Evolutionary conservation across 164 flowering plant species (phyloP).

Genomic region (Kingdonia uniflora): DNA sequence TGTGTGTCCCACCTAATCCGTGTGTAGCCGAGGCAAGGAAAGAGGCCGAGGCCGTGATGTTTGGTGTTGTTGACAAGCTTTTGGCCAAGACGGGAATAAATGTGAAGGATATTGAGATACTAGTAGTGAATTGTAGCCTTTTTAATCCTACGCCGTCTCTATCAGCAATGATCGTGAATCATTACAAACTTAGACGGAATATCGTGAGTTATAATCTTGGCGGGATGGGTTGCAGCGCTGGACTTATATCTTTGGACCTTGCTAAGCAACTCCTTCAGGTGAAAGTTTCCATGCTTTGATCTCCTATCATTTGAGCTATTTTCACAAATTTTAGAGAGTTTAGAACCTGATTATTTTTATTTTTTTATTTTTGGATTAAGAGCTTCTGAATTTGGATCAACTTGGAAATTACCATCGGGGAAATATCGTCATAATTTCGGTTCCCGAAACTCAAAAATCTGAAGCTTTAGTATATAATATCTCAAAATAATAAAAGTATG

Average conservation of each 20-base stretch:
- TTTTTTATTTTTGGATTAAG: no score
- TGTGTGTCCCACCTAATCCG: constrained; percentile 48
- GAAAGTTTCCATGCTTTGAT: background rate
- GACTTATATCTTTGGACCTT: constrained; percentile 72
- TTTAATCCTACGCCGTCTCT: constrained; percentile 75
- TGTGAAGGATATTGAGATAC: constrained; percentile 67
- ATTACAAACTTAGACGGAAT: constrained; percentile 71
- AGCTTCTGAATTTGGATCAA: no score
- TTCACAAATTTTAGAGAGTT: background rate
- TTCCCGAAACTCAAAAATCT: no score
- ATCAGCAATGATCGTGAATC: constrained; percentile 66
- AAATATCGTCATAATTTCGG: no score
- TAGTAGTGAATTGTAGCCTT: constrained; percentile 73
- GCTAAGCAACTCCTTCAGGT: constrained; percentile 83
- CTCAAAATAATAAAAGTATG: no score
- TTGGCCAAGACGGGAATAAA: constrained; percentile 57
- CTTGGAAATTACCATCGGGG: no score
- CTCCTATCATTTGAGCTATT: background rate
- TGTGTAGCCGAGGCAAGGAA: constrained; percentile 72
- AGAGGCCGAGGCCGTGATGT: constrained; percentile 75
- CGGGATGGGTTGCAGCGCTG: constrained; percentile 95
- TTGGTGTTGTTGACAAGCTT: constrained; percentile 63
- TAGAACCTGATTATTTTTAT: no score
- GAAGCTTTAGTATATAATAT: no score
- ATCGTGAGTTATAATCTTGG: constrained; percentile 63